These are phyloP conservation scores for Heterobasidion parviporum DNA, from an alignment of 1,284 basidiomycete species.

Conservation along the genomic window DNA sequence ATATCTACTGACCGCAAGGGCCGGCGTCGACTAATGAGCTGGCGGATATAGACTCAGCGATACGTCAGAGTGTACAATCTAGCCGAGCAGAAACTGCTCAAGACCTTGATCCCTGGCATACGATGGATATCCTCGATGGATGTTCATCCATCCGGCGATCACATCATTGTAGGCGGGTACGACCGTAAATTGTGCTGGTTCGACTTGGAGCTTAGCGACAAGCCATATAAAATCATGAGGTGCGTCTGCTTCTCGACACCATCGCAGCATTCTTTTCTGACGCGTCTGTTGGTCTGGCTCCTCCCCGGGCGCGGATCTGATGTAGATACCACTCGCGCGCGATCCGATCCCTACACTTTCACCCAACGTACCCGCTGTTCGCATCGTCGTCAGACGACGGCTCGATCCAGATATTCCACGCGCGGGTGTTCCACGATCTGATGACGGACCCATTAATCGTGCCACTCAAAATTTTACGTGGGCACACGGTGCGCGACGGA, in stretches of 20 bases:
- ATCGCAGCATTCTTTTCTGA: not conserved
- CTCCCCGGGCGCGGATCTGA: not conserved
- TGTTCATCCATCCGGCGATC: constrained; percentile 92
- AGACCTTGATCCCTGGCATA: constrained; percentile 88
- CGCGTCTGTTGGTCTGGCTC: not conserved
- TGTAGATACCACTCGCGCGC: constrained; percentile 85
- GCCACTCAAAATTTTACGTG: constrained; percentile 91
- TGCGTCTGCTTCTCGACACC: constrained; percentile 20
- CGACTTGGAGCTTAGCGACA: constrained; percentile 91
- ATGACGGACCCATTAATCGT: constrained; percentile 96
- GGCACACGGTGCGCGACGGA: constrained; percentile 78
- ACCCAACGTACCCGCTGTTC: constrained; percentile 92
- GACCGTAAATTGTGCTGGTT: constrained; percentile 99
- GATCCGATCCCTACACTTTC: constrained; percentile 87
- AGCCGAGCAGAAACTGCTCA: constrained; percentile 86
- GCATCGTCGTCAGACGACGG: constrained; percentile 96
- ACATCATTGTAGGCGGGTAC: constrained; percentile 95
- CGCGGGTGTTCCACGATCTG: constrained; percentile 88
- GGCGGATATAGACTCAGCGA: constrained; percentile 73
- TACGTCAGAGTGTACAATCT: constrained; percentile 96
- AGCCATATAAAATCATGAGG: constrained; percentile 95
- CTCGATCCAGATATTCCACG: constrained; percentile 94
- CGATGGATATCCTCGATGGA: constrained; percentile 97
- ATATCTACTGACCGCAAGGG: not conserved
- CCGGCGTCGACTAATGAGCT: constrained; percentile 6